Evolutionary conservation across 2,329 filamentous ascomycete genomes (phyloP).

Genomic region (Huntiella moniliformis): DNA sequence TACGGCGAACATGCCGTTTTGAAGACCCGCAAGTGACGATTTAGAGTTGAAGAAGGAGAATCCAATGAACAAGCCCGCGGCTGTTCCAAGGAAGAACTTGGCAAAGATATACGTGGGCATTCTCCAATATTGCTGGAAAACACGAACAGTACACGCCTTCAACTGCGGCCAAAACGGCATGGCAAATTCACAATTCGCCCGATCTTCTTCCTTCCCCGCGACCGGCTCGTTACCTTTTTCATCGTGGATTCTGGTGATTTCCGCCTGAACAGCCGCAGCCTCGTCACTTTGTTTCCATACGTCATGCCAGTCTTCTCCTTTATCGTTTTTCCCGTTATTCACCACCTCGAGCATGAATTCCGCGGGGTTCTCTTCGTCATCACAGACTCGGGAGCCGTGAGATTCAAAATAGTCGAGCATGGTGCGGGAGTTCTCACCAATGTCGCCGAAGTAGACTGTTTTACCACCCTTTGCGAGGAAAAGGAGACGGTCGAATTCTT

Average conservation of each 20-base stretch:
- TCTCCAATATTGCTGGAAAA: conserved; percentile 73
- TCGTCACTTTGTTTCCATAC: conserved; percentile 43
- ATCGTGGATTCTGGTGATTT: conserved; percentile 44
- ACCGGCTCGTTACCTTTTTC: conserved; percentile 21
- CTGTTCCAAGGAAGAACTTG: conserved; percentile 42
- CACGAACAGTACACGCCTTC: conserved; percentile 41
- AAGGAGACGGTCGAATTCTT: conserved; percentile 39
- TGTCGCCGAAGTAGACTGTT: conserved; percentile 51
- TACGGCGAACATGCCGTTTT: conserved; percentile 55
- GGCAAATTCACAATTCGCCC: conserved; percentile 48
- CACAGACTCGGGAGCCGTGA: conserved; percentile 42
- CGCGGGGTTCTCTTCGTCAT: conserved; percentile 48
- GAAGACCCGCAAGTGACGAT: conserved; percentile 46
- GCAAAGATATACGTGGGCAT: conserved; percentile 61
- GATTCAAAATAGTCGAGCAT: conserved; percentile 45
- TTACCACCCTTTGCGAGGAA: conserved; percentile 46
- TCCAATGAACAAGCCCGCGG: conserved; percentile 51
- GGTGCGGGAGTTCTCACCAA: conserved; percentile 38
- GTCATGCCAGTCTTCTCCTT: conserved; percentile 41
- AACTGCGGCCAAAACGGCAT: conserved; percentile 53
- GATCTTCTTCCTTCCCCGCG: conserved; percentile 10
- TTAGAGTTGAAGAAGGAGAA: conserved; percentile 46
- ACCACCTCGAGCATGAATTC: conserved; percentile 52
- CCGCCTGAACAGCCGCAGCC: conserved; percentile 31
- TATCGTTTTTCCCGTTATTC: conserved; percentile 22